Percentiles rank a stretch among this genome's conserved stretches.
Conservation (phyloP, 148 eudicot species). For the Rhododendron griersonianum region DNA sequence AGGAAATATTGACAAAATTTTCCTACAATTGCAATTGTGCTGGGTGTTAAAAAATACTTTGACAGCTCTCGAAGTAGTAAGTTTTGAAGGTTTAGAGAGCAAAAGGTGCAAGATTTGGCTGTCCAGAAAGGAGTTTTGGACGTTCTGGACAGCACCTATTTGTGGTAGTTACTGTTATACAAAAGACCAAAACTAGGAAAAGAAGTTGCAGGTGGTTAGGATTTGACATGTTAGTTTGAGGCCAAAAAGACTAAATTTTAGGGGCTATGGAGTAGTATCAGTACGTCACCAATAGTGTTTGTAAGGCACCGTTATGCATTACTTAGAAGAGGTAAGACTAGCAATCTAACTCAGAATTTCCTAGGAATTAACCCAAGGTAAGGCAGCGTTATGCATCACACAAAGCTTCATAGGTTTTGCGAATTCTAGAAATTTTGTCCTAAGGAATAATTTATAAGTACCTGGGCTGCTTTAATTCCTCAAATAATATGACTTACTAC, state of each 20-base stretch:
- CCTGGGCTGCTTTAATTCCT: no score
- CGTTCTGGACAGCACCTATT: neutral
- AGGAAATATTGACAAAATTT: neutral
- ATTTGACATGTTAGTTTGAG: neutral
- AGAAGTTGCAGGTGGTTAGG: neutral
- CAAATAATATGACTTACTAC: no score
- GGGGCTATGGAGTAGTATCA: neutral
- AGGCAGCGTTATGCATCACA: no score
- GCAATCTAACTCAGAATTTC: no score
- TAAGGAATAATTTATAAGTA: no score
- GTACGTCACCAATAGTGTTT: neutral
- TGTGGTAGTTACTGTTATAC: neutral
- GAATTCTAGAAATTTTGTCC: no score
- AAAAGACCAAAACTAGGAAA: neutral
- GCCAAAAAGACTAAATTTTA: neutral
- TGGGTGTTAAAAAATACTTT: neutral
- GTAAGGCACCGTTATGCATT: neutral
- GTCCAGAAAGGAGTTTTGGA: neutral
- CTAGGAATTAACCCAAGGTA: no score
- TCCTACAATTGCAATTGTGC: neutral
- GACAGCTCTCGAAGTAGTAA: neutral
- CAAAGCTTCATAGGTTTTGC: no score
- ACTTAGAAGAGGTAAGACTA: no score
- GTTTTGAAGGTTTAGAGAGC: neutral
- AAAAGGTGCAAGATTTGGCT: neutral